phyloP scores from a whole-genome alignment of 2,329 filamentous ascomycete species.

The Clarireedia sp. region DNA sequence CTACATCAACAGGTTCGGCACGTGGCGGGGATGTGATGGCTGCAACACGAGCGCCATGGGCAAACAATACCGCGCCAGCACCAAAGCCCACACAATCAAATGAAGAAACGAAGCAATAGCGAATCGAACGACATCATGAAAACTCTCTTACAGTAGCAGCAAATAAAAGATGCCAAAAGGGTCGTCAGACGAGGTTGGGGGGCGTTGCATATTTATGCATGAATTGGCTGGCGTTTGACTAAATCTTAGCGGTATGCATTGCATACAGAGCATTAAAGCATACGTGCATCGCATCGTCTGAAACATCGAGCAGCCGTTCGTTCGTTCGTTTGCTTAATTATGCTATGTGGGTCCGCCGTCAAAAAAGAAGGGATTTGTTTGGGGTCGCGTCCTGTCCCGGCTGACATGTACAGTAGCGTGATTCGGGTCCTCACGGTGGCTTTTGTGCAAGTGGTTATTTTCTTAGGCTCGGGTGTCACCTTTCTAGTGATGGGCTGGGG shows the following conservation, averaged over 20 bases:
- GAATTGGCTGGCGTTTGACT: too few relatives aligned
- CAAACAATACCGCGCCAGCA: constrained; percentile 2
- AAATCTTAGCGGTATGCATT: too few relatives aligned
- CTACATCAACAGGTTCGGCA: constrained; percentile 14
- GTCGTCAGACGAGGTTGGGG: too few relatives aligned
- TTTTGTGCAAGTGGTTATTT: too few relatives aligned
- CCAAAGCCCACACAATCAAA: not conserved
- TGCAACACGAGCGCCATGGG: constrained; percentile 22
- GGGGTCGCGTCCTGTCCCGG: not conserved
- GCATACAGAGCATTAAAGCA: too few relatives aligned
- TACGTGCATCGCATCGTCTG: too few relatives aligned
- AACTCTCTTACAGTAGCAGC: not conserved
- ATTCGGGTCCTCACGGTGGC: too few relatives aligned
- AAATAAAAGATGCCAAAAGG: too few relatives aligned
- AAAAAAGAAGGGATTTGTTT: not conserved
- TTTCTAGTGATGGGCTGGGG: too few relatives aligned
- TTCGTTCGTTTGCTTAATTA: not conserved
- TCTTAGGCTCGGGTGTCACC: too few relatives aligned
- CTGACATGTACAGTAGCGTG: too few relatives aligned
- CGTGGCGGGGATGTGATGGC: constrained; percentile 24
- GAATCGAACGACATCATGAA: not conserved
- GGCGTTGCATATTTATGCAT: too few relatives aligned
- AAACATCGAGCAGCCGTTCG: not conserved
- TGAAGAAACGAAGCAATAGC: not conserved
- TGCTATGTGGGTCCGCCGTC: not conserved